Conservation (phyloP, 2,329 filamentous ascomycete species). For the Whalleya microplaca region DNA sequence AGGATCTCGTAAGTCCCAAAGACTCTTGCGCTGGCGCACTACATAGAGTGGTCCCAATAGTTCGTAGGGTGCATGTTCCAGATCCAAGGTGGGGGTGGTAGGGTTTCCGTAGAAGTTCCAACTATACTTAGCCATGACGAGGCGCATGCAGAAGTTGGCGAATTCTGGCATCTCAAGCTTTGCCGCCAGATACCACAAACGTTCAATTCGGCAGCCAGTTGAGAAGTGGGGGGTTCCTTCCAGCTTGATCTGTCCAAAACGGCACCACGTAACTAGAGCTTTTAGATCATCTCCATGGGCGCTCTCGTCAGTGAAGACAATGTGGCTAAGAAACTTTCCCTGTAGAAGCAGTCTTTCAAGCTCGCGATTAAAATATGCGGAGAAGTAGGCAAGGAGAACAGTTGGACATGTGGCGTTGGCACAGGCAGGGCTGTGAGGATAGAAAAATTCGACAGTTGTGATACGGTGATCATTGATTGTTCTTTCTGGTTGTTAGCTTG, state of each 20-base stretch:
- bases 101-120: not conserved
- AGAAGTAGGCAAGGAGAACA: constrained; percentile 1
- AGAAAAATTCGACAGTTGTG: not conserved
- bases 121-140: not conserved
- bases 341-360: not conserved
- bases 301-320: not conserved
- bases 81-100: not conserved
- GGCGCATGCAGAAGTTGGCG: not conserved
- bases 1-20: too few species aligned
- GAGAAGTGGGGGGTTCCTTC: not conserved
- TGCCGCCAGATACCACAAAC: not conserved
- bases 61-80: not conserved
- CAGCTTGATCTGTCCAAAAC: not conserved
- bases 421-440: not conserved
- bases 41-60: not conserved
- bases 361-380: not conserved
- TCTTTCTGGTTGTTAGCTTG: not conserved
- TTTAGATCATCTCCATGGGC: not conserved
- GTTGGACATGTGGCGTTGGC: not conserved
- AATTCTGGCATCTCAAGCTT: not conserved
- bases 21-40: too few species aligned
- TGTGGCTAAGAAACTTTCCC: not conserved
- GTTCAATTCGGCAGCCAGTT: not conserved
- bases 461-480: not conserved
- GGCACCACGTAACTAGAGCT: not conserved